These are phyloP conservation scores for Psidium guajava DNA, from an alignment of 345 rosid species.

Conservation along the genomic window DNA sequence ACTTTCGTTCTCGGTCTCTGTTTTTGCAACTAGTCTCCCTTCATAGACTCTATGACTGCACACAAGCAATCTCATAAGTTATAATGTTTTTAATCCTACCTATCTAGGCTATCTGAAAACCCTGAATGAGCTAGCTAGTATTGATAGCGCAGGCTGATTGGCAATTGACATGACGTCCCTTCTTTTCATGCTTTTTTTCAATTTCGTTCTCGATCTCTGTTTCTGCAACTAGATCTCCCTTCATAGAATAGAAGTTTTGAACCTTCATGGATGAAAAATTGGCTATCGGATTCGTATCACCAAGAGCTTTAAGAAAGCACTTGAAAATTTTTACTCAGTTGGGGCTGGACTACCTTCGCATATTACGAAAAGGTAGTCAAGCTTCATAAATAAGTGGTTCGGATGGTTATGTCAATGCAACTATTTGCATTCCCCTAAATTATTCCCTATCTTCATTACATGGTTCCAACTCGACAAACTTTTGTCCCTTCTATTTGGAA, in stretches of 20 bases:
- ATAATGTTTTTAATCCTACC: too few relatives aligned
- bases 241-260: not conserved
- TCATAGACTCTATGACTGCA: not conserved
- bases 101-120: too few relatives aligned
- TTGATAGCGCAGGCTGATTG: not conserved
- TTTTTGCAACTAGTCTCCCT: not conserved
- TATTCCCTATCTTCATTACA: not conserved
- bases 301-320: not conserved
- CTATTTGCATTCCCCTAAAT: not conserved
- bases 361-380: not conserved
- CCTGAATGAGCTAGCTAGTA: too few relatives aligned
- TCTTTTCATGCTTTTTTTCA: not conserved
- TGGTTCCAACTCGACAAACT: not conserved
- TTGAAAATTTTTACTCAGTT: not conserved
- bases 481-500: not conserved
- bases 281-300: not conserved
- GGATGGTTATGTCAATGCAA: not conserved
- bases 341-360: not conserved
- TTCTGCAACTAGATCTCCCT: not conserved
- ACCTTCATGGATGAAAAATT: not conserved
- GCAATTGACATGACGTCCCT: not conserved
- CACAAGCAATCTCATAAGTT: too few relatives aligned
- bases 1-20: not conserved
- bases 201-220: not conserved
- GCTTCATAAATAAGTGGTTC: not conserved